phyloP scores from a whole-genome alignment of 805 yeast genomes.

The Kuraishia floccosa region DNA sequence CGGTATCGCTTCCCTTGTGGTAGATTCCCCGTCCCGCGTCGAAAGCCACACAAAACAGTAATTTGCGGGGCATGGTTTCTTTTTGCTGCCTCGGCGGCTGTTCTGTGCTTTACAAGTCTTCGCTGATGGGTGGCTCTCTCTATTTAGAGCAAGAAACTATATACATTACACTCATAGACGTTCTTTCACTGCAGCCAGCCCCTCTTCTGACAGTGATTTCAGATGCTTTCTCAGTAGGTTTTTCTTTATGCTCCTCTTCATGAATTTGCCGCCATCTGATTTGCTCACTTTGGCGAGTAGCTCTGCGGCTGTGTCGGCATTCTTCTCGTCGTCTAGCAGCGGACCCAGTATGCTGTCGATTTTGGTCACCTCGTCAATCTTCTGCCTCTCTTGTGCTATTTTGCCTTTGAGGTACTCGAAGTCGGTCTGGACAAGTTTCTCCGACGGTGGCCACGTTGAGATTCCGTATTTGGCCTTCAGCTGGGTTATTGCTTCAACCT shows the following conservation, averaged over 20 bases:
- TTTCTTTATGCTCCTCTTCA: constrained; percentile 47
- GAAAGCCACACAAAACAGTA: too few relatives aligned
- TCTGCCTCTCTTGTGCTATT: constrained; percentile 23
- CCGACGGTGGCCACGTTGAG: constrained; percentile 32
- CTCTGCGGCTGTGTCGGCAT: constrained; percentile 15
- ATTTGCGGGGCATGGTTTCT: too few relatives aligned
- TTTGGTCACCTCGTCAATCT: constrained; percentile 16
- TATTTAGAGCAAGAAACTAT: too few relatives aligned
- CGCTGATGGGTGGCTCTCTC: too few relatives aligned
- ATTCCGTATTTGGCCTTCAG: constrained; percentile 35
- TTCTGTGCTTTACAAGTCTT: too few relatives aligned
- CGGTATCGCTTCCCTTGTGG: too few relatives aligned
- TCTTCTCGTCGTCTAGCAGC: constrained; percentile 11
- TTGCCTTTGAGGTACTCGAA: constrained; percentile 16
- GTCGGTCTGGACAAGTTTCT: constrained; percentile 27
- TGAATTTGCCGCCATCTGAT: constrained; percentile 21
- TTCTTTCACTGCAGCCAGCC: too few relatives aligned
- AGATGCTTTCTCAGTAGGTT: constrained; percentile 60
- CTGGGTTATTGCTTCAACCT: constrained; percentile 22
- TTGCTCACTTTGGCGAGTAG: constrained; percentile 18
- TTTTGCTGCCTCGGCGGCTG: too few relatives aligned
- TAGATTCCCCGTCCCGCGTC: too few relatives aligned
- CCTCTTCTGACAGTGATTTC: constrained; percentile 13
- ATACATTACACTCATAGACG: too few relatives aligned
- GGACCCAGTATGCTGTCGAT: constrained; percentile 14